Percentiles rank a stretch among this genome's conserved stretches.
These are phyloP conservation scores for Corchorus capsularis DNA, from an alignment of 345 rosid species.

Conservation along the genomic window DNA sequence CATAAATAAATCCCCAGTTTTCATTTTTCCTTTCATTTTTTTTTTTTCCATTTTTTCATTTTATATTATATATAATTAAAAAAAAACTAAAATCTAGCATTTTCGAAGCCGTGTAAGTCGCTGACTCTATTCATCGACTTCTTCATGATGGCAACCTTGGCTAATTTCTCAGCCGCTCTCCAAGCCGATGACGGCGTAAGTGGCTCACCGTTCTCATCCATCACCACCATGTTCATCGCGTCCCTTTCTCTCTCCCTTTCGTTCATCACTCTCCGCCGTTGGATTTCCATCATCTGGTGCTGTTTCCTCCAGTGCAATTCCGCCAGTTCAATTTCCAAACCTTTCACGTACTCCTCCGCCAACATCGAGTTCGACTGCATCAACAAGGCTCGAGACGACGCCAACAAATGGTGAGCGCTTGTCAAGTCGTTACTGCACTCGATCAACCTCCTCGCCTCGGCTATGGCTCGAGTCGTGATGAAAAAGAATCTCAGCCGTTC, in stretches of 20 bases:
- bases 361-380: conserved; percentile 39
- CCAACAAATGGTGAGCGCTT: conserved; percentile 66
- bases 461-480: conserved; percentile 66
- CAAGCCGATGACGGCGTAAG: conserved; percentile 85
- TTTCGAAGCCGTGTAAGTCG: conserved; percentile 96
- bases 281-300: conserved; percentile 38
- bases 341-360: conserved; percentile 42
- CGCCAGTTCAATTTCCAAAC: conserved; percentile 63
- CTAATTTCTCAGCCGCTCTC: conserved; percentile 94
- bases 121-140: conserved; percentile 71
- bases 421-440: conserved; percentile 53
- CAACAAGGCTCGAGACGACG: conserved; percentile 71
- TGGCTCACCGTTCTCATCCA: conserved; percentile 80
- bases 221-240: conserved; percentile 29
- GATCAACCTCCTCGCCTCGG: conserved; percentile 68
- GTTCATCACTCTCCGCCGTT: conserved; percentile 34
- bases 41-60: no score
- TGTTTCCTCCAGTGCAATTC: conserved; percentile 65
- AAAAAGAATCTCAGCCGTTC: conserved; percentile 62
- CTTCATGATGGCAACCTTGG: conserved; percentile 82
- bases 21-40: not conserved
- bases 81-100: conserved; percentile 71
- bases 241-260: conserved; percentile 44
- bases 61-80: not conserved
- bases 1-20: not conserved